phyloP scores from a whole-genome alignment of 495 filamentous ascomycete genomes.

The Collariella sp. region DNA sequence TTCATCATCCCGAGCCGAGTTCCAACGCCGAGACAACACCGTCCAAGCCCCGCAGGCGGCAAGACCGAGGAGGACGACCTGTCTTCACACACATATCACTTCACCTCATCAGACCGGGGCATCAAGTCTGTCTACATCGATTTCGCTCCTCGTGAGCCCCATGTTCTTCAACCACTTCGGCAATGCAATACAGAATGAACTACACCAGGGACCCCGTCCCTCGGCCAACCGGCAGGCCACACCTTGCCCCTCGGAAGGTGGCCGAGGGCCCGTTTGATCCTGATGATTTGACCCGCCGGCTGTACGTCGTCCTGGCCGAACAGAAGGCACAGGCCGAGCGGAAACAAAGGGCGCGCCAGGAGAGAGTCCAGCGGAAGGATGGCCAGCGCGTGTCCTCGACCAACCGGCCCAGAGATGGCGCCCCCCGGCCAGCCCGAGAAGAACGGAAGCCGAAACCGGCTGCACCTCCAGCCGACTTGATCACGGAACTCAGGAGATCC shows the following conservation, averaged over 20 bases:
- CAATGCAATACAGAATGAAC: constrained; percentile 20
- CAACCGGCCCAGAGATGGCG: background rate
- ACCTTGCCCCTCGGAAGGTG: background rate
- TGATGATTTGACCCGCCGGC: constrained; percentile 40
- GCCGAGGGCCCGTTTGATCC: constrained; percentile 41
- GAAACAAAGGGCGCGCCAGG: constrained; percentile 6
- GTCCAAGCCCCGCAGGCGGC: no score
- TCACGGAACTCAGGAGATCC: constrained; percentile 15
- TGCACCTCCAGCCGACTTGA: constrained; percentile 5
- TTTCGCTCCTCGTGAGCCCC: background rate
- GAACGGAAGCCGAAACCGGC: constrained; percentile 2
- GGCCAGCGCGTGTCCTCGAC: background rate
- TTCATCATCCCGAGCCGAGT: background rate
- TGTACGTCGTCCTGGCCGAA: constrained; percentile 39
- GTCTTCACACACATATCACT: no score
- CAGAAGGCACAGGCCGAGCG: constrained; percentile 26
- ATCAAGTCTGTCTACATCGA: no score
- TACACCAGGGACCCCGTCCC: constrained; percentile 14
- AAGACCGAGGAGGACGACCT: no score
- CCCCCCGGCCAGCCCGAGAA: constrained; percentile 1
- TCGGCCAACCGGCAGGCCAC: background rate
- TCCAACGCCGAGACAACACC: background rate
- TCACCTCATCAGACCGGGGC: no score
- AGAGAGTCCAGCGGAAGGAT: background rate
- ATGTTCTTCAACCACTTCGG: background rate